Percentiles rank a stretch among this genome's conserved stretches.
phyloP scores from a whole-genome alignment of 2,329 filamentous ascomycete genomes.

The Cercospora berteroae region DNA sequence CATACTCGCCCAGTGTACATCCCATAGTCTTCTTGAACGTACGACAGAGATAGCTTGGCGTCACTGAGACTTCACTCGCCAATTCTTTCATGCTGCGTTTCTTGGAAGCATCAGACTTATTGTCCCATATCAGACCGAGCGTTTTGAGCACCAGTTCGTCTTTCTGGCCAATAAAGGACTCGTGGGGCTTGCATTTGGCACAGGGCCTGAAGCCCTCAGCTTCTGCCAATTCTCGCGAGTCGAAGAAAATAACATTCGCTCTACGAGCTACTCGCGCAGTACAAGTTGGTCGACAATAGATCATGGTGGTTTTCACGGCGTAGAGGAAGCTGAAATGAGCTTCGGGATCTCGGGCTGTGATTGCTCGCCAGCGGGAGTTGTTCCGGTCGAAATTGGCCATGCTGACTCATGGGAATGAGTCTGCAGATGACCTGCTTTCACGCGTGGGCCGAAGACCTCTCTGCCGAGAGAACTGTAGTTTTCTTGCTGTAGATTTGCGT shows the following conservation, averaged over 20 bases:
- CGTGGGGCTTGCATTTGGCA: conserved; percentile 54
- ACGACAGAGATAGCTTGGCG: conserved; percentile 59
- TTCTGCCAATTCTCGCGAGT: conserved; percentile 48
- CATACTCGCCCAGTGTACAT: conserved; percentile 6
- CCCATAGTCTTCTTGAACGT: conserved; percentile 49
- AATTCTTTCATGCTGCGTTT: conserved; percentile 39
- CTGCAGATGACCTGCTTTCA: neutral
- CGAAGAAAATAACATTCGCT: conserved; percentile 58
- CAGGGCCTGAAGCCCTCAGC: conserved; percentile 55
- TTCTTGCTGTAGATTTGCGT: too few relatives aligned
- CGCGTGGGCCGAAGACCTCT: neutral
- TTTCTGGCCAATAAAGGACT: conserved; percentile 30
- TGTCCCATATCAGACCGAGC: neutral
- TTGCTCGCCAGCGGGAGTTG: conserved; percentile 19
- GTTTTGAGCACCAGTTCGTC: neutral
- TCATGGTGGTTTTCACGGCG: conserved; percentile 55
- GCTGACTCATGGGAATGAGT: neutral
- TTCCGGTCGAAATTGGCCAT: neutral
- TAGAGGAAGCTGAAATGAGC: conserved; percentile 50
- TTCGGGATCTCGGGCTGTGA: conserved; percentile 16
- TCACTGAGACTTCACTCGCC: conserved; percentile 53
- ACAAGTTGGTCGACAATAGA: conserved; percentile 63
- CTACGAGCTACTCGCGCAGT: conserved; percentile 58
- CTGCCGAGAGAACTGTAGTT: too few relatives aligned
- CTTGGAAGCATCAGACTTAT: neutral